Evolutionary conservation across 208 protist genomes (phyloP), one percentile per base, ranked within the genome.

Genomic region (Borovskyia barvae): DNA sequence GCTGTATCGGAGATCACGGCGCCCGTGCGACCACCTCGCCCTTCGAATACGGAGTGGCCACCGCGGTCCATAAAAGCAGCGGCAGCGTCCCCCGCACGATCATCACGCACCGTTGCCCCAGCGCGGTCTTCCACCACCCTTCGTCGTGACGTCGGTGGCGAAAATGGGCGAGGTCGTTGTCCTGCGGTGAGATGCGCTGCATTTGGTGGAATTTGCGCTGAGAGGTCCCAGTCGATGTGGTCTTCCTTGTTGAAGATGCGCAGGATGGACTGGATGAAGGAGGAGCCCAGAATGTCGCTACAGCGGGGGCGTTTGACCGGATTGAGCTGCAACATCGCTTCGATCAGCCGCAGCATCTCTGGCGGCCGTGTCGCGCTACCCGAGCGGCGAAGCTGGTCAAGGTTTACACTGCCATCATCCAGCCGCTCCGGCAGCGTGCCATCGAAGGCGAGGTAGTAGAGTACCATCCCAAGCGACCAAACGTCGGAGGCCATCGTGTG

Each of bases 401-500:
- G 64, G 8, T 80, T 19, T 22, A 86, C 71, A 19, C 58, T 64
- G 36, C 82, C 84, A 58, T 82, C 78, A 26, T 61, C 51, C 24
- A 65, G 66, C 25, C 57, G 66, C 6, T 46, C 57, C 29, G 87
- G 83, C 37, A 93, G 63, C 5, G 73, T 72, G 26, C 72, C 76
- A 39, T 78, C 73, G 52, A 74, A 92, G 55, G 80, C 73, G 25
- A 95, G 80, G 72, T 87, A 95, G 65, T 95, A 72, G 29, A 95
- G 55, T 37, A 93, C 85, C 80, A 95, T 90, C 25, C 89, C 89
- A 15, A 95, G 76, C n/a, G 85, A 91, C 83, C 84, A 95, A 39
- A 93, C 72, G 55, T 95, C 89, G 2, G 80, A 77, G 40, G 77
- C 81, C 22, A 75, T 81, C 14, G 85, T 88, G 77, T 91, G 84